phyloP scores from a whole-genome alignment of 306 rosid species.

The Pyrus bretschneideri region DNA sequence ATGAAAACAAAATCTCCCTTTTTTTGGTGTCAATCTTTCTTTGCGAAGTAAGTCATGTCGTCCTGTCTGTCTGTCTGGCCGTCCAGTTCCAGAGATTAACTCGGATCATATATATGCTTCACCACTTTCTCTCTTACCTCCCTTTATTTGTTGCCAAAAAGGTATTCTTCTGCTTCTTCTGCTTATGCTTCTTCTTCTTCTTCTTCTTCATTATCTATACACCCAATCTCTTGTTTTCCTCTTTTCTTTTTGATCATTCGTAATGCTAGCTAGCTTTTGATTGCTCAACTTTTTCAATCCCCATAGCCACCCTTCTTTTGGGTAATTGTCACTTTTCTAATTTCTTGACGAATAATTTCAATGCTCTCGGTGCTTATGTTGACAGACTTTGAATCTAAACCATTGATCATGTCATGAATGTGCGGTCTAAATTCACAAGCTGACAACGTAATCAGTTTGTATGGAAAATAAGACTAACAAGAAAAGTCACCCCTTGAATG shows the following conservation, averaged over 20 bases:
- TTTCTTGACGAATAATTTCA: not conserved
- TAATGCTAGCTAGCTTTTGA: not conserved
- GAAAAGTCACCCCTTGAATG: not conserved
- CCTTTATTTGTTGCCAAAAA: conserved; percentile 31
- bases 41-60: conserved; percentile 42
- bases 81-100: conserved; percentile 24
- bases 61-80: conserved; percentile 24
- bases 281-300: not conserved
- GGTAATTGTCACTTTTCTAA: not conserved
- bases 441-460: not conserved
- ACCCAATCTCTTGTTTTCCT: not conserved
- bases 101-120: conserved; percentile 31
- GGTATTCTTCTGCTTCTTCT: conserved; percentile 23
- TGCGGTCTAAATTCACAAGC: not conserved
- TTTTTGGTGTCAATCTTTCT: not conserved
- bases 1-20: conserved; percentile 18
- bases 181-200: not conserved
- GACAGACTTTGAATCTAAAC: not conserved
- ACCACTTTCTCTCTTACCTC: conserved; percentile 17
- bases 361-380: not conserved
- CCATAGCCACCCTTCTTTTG: not conserved
- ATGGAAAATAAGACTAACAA: not conserved
- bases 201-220: not conserved
- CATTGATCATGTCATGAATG: not conserved
- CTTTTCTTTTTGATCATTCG: not conserved